Percentiles rank a stretch among this genome's conserved stretches.
Conservation (phyloP, 192 early-diverging fungal species). For the Linnemannia elongata region DNA sequence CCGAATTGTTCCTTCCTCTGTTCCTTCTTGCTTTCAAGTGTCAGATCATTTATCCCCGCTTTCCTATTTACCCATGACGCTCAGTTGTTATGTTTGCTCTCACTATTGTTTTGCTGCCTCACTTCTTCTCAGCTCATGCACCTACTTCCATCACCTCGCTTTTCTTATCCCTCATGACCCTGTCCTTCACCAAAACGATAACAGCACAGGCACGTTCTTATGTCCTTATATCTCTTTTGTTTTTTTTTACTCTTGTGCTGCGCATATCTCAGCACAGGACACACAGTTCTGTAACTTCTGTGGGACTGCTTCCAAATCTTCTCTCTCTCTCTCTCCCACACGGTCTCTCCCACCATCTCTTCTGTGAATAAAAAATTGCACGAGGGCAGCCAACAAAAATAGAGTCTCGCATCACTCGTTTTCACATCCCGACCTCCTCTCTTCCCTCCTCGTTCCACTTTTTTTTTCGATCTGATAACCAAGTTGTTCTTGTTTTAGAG, state of each 20-base stretch:
- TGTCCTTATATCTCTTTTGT: no score
- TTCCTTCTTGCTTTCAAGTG: background rate
- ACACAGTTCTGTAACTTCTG: background rate
- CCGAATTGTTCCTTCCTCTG: background rate
- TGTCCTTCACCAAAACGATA: background rate
- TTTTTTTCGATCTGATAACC: slow-evolving; percentile 1
- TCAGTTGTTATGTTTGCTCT: background rate
- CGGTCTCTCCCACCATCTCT: no score
- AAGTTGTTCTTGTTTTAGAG: background rate
- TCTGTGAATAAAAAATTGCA: background rate
- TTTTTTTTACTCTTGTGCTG: background rate
- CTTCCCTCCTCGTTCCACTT: no score
- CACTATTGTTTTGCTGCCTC: background rate
- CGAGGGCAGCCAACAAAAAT: background rate
- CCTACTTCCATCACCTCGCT: background rate
- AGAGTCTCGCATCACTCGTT: background rate
- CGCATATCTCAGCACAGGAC: slow-evolving; percentile 4
- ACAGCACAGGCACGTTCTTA: background rate
- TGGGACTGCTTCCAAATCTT: background rate
- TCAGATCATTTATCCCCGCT: background rate
- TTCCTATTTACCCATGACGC: background rate
- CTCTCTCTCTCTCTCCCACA: background rate
- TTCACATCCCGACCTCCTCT: background rate
- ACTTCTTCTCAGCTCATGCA: background rate
- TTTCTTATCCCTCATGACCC: background rate